Conservation (phyloP, 352 stramenopile genomes). For the Phytophthora syringae region DNA sequence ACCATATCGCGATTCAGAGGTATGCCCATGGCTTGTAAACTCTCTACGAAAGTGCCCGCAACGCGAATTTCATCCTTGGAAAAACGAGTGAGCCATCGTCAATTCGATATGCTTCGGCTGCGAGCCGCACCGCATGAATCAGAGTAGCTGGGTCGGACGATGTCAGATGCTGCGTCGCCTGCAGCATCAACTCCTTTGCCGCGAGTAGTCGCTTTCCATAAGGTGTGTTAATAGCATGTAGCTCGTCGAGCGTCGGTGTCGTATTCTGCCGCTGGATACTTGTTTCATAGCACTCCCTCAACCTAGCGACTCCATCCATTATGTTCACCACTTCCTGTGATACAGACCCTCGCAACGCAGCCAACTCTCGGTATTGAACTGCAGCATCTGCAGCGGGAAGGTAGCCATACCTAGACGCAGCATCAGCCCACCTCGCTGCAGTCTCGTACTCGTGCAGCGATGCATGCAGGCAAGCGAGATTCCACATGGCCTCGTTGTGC, state of each 20-base stretch:
- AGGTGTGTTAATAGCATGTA: not conserved
- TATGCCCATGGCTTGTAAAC: not conserved
- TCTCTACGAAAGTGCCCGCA: not conserved
- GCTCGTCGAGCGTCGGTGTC: not conserved
- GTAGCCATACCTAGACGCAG: not conserved
- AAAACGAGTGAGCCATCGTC: not conserved
- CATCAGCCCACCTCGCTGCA: not conserved
- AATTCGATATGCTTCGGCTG: not conserved
- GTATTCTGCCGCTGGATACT: not conserved
- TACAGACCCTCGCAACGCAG: not conserved
- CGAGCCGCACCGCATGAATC: not conserved
- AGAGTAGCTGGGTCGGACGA: not conserved
- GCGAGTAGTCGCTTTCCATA: not conserved
- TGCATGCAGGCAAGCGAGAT: not conserved
- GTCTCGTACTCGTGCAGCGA: not conserved
- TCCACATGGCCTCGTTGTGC: not conserved
- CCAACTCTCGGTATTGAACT: not conserved
- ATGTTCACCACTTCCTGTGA: not conserved
- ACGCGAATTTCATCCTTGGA: not conserved
- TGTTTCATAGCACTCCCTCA: not conserved
- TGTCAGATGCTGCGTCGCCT: not conserved
- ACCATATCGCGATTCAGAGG: not conserved
- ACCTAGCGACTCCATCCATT: not conserved
- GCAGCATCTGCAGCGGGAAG: not conserved
- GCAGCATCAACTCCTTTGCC: not conserved